These are phyloP conservation scores for bread wheat (Triticum aestivum) DNA, from an alignment of 176 grass and related monocot species.

Conservation along the genomic window IWGSC_CS_RefSeq_v2.1 NC_057804.1:590903291-590903790, in stretches of 20 bases:
- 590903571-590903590: not conserved
- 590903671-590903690: too few relatives aligned
- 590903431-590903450: not conserved
- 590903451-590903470: slow-evolving; percentile 23
- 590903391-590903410: too few relatives aligned
- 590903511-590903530: not conserved
- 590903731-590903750: too few relatives aligned
- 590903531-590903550: not conserved
- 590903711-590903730: too few relatives aligned
- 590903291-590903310: not conserved
- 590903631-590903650: too few relatives aligned
- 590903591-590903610: not conserved
- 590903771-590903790: too few relatives aligned
- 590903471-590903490: slow-evolving; percentile 29
- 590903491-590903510: not conserved
- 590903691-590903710: too few relatives aligned
- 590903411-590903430: too few relatives aligned
- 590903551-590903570: not conserved
- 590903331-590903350: not conserved
- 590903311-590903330: not conserved
- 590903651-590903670: too few relatives aligned
- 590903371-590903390: slow-evolving; percentile 1
- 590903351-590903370: not conserved
- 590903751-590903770: too few relatives aligned
- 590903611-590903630: too few relatives aligned